Percentiles rank a stretch among this genome's conserved stretches.
Evolutionary conservation across 2,329 filamentous ascomycete genomes (phyloP).

Genomic region (Phialophora tarda): DNA sequence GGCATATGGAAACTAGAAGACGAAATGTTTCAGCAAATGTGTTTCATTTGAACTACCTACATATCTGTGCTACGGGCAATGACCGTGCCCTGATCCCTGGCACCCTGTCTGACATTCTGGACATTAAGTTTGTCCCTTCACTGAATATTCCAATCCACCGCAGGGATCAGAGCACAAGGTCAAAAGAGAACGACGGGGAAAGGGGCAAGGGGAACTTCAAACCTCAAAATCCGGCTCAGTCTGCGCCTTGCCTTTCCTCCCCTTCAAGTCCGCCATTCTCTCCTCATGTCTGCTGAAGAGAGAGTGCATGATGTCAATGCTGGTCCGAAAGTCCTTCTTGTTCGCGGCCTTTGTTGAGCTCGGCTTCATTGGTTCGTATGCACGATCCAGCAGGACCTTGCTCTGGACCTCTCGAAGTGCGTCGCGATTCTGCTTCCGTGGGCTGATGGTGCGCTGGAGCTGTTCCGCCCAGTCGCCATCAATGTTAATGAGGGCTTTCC

Average conservation of each 20-base stretch:
- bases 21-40: conserved; percentile 49
- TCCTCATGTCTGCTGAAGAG: conserved; percentile 73
- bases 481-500: conserved; percentile 59
- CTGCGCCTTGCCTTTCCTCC: conserved; percentile 56
- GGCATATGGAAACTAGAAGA: conserved; percentile 79
- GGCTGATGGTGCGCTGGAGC: conserved; percentile 90
- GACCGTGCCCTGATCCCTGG: conserved; percentile 34
- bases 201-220: conserved; percentile 62
- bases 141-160: background rate
- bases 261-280: conserved; percentile 56
- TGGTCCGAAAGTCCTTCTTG: conserved; percentile 75
- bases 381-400: conserved; percentile 60
- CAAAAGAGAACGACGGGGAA: conserved; percentile 42
- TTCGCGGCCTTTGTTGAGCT: conserved; percentile 35
- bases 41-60: conserved; percentile 47
- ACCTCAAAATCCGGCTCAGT: conserved; percentile 81
- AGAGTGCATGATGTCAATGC: conserved; percentile 96
- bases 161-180: conserved; percentile 26
- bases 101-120: conserved; percentile 27
- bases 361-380: conserved; percentile 42
- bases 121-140: conserved; percentile 7
- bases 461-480: conserved; percentile 93
- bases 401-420: conserved; percentile 70
- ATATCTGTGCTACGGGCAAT: conserved; percentile 48
- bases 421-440: conserved; percentile 85